A percentile compares a stretch with the other conserved stretches of the same genome.
These are phyloP conservation scores for Aspergillus unguis DNA, from an alignment of 2,329 filamentous ascomycete genomes.

Conservation along the genomic window DNA sequence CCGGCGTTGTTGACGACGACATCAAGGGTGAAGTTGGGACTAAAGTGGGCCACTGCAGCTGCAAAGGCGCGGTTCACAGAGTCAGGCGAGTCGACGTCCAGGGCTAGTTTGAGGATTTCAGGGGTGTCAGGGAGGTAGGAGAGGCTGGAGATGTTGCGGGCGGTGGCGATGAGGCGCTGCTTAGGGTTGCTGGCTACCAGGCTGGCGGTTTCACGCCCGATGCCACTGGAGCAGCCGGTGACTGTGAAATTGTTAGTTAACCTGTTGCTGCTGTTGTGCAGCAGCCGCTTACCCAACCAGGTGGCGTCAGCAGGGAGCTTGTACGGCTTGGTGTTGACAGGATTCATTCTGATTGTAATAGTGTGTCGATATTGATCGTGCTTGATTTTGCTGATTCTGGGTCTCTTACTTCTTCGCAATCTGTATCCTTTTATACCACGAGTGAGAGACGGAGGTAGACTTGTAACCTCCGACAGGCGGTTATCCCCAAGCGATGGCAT, in stretches of 20 bases:
- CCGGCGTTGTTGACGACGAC: slow-evolving; percentile 24
- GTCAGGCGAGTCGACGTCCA: slow-evolving; percentile 47
- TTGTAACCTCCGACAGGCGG: too few species aligned
- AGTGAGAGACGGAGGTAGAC: too few species aligned
- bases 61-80: slow-evolving; percentile 39
- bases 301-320: slow-evolving; percentile 22
- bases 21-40: slow-evolving; percentile 19
- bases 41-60: slow-evolving; percentile 32
- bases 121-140: slow-evolving; percentile 38
- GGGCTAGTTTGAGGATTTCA: slow-evolving; percentile 43
- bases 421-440: too few species aligned
- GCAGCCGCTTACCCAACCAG: slow-evolving; percentile 38
- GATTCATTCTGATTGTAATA: not conserved
- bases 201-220: slow-evolving; percentile 42
- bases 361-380: too few species aligned
- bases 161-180: slow-evolving; percentile 49
- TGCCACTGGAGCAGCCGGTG: slow-evolving; percentile 51
- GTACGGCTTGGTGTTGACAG: slow-evolving; percentile 9
- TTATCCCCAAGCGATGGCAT: too few species aligned
- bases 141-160: slow-evolving; percentile 45
- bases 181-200: slow-evolving; percentile 35
- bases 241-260: slow-evolving; percentile 28
- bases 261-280: slow-evolving; percentile 4
- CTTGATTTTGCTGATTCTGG: too few species aligned
- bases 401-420: too few species aligned